Conservation (phyloP, 2,329 filamentous ascomycete genomes). For the Periconia sp. region DNA sequence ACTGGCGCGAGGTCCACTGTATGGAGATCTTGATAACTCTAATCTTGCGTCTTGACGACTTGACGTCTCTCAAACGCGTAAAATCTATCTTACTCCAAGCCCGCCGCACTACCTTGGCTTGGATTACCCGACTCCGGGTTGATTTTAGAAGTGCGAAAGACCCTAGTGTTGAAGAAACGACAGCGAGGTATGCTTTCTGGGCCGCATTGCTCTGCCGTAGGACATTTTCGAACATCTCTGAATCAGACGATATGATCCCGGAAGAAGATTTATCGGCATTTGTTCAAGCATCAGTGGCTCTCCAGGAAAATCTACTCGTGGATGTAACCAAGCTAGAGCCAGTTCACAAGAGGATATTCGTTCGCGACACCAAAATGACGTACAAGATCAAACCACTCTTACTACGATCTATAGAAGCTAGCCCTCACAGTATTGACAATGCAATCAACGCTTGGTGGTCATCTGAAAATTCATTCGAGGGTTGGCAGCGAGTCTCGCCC, state of each 20-base stretch:
- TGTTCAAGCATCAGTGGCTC: conserved; percentile 44
- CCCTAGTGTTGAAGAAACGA: too few species aligned
- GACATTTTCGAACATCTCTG: conserved; percentile 43
- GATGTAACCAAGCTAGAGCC: conserved; percentile 50
- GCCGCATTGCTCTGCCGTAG: conserved; percentile 59
- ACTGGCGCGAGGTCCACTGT: conserved; percentile 60
- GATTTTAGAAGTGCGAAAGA: too few species aligned
- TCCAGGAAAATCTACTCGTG: conserved; percentile 52
- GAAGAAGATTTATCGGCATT: conserved; percentile 30
- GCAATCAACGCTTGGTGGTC: conserved; percentile 49
- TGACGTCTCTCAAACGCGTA: too few species aligned
- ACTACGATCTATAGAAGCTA: conserved; percentile 33
- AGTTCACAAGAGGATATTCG: too few species aligned
- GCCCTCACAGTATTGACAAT: conserved; percentile 29
- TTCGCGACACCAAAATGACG: conserved; percentile 53
- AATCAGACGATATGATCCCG: too few species aligned
- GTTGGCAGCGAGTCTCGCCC: too few species aligned
- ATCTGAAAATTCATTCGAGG: conserved; percentile 8
- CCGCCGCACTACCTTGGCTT: too few species aligned
- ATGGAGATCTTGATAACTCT: conserved; percentile 65
- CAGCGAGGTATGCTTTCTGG: conserved; percentile 53
- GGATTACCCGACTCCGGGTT: too few species aligned
- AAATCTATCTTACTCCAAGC: too few species aligned
- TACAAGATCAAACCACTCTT: conserved; percentile 43
- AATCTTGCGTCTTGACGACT: too few species aligned